Conservation (phyloP, 78 protist species). For the Cavenderia fasciculata region DNA sequence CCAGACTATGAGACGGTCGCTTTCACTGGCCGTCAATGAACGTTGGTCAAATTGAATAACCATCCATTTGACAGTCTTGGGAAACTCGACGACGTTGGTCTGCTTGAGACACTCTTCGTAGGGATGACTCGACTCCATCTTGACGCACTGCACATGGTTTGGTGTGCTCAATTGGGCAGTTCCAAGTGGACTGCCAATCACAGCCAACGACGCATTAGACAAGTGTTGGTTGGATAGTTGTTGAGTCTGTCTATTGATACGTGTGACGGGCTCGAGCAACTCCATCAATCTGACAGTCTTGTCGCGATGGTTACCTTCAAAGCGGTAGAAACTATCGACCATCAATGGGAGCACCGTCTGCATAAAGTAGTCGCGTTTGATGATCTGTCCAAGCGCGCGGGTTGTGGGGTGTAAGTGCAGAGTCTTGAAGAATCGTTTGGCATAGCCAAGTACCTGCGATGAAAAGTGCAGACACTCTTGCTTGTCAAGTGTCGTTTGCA, state of each 20-base stretch:
- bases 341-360: too few relatives aligned
- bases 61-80: constrained; percentile 53
- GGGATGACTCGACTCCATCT: constrained; percentile 48
- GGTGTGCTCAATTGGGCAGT: not conserved
- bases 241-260: too few relatives aligned
- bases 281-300: too few relatives aligned
- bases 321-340: not conserved
- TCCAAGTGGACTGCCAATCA: not conserved
- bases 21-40: constrained; percentile 3
- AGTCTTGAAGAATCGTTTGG: not conserved
- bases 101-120: constrained; percentile 44
- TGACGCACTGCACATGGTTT: not conserved
- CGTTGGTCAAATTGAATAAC: constrained; percentile 40
- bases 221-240: too few relatives aligned
- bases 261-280: too few relatives aligned
- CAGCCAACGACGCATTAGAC: not conserved
- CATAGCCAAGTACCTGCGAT: not conserved
- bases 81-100: constrained; percentile 25
- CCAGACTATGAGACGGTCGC: constrained; percentile 9
- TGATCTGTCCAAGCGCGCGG: not conserved
- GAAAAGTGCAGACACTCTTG: not conserved
- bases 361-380: too few relatives aligned
- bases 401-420: not conserved
- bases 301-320: not conserved
- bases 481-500: not conserved